A percentile compares a stretch with the other conserved stretches of the same genome.
Conservation (phyloP, 2,329 filamentous ascomycete genomes). For the Talaromyces amestolkiae region DNA sequence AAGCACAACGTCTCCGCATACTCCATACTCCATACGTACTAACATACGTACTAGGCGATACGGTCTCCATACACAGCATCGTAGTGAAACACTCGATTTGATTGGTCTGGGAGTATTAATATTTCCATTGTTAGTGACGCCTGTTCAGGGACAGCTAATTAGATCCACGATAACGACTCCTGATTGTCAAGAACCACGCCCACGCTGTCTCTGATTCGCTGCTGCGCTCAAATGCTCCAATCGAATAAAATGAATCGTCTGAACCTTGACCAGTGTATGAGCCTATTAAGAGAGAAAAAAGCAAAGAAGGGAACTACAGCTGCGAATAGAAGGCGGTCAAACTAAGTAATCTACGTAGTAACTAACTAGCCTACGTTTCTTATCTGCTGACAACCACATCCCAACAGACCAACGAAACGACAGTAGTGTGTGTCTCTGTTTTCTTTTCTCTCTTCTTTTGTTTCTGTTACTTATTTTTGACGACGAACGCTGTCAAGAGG, state of each 20-base stretch:
- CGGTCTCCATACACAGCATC: not conserved
- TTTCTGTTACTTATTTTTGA: not conserved
- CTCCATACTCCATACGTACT: not conserved
- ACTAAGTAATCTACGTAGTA: not conserved
- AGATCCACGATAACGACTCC: slow-evolving; percentile 3
- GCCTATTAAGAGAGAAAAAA: not conserved
- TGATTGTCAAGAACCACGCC: slow-evolving; percentile 7
- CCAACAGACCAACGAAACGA: not conserved
- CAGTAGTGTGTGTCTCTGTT: slow-evolving; percentile 8
- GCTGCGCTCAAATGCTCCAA: not conserved
- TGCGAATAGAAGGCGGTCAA: slow-evolving; percentile 21
- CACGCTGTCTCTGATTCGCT: not conserved
- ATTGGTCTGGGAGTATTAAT: not conserved
- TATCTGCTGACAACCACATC: slow-evolving; percentile 14
- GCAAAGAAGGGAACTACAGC: not conserved
- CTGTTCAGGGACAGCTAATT: slow-evolving; percentile 7
- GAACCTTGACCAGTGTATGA: not conserved
- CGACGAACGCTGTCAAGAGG: not conserved
- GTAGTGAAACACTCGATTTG: not conserved
- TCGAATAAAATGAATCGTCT: not conserved
- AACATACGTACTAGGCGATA: not conserved
- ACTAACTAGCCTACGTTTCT: not conserved
- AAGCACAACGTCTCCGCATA: not conserved
- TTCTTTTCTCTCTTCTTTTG: not conserved
- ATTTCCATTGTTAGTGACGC: not conserved